Evolutionary conservation across 108 stramenopile species (phyloP), one percentile per base, ranked within the genome.

Genomic region (Schizochytrium sp.): DNA sequence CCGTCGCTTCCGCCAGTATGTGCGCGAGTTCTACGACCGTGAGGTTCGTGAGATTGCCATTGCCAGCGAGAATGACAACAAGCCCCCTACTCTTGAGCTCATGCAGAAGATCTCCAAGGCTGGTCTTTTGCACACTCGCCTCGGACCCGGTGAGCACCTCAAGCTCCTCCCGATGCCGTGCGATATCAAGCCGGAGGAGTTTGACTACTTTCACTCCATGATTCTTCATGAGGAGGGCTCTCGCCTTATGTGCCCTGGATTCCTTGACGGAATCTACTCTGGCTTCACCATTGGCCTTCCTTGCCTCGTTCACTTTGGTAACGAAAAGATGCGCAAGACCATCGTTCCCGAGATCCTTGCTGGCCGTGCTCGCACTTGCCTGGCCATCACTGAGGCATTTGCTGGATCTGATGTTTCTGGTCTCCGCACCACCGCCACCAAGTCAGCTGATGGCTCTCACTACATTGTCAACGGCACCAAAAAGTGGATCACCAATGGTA

Each of bases 381-480:
- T 83, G 17, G 76, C 76, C 50, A 83, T 83, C 40, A 83, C 76
- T n/a, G 76, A 83, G 53, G 76, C 76, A 17, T 83, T 83, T 1
- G 76, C 76, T 10, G 76, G 76, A 10, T 83, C 76, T 50, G 76
- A 83, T 28, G 76, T 83, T 5, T 47, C 76, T 40, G 40, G 40
- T 53, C 76, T 83, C 10, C 47, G 76, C 2, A 83, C 76, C 15
- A 83, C 76, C 17, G 76, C 76, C 53, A 83, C 76, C 50, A 83
- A 83, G 53, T 69, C 64, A 38, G 64, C 64, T 7, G 76, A 83
- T 40, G 76, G 76, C 76, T 55, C 38, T 38, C 76, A 83, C 53
- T 83, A 83, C 53, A 83, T 83, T 83, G 76, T 83, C 76, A 83
- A 83, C 28, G 76, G 76, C 50, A 83, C 76, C 1, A 83, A 83